phyloP scores from a whole-genome alignment of 2,329 filamentous ascomycete species.

The Mariannaea sp. region DNA sequence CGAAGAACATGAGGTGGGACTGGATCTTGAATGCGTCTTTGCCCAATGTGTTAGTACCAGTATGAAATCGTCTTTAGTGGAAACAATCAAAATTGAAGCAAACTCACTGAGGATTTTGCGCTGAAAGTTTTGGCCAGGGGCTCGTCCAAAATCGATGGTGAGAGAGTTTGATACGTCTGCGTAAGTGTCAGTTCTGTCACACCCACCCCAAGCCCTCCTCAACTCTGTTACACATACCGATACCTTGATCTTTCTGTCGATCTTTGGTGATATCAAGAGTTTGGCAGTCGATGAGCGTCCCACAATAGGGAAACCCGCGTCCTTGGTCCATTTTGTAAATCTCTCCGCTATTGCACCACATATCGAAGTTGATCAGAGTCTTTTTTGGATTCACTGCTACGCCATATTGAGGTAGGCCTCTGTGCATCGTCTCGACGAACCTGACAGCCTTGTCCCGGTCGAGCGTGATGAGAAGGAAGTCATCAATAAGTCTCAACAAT shows the following conservation, averaged over 20 bases:
- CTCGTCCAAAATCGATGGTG: slow-evolving; percentile 75
- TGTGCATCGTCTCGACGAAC: slow-evolving; percentile 82
- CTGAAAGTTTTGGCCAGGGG: slow-evolving; percentile 77
- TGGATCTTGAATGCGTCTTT: slow-evolving; percentile 78
- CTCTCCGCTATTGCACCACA: slow-evolving; percentile 56
- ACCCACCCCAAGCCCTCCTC: no score
- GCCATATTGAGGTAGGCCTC: slow-evolving; percentile 78
- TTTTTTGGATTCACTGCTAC: slow-evolving; percentile 78
- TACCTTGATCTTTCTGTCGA: slow-evolving; percentile 55
- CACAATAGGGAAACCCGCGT: slow-evolving; percentile 83
- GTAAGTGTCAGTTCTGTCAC: not conserved
- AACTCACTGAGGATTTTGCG: slow-evolving; percentile 73
- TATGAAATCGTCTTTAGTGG: not conserved
- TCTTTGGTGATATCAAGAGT: slow-evolving; percentile 79
- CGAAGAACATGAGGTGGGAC: slow-evolving; percentile 81
- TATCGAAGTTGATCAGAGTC: slow-evolving; percentile 82
- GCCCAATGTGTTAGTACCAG: not conserved
- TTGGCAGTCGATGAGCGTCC: slow-evolving; percentile 72
- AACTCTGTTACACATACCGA: slow-evolving; percentile 48
- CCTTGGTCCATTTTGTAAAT: slow-evolving; percentile 53
- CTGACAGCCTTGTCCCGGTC: slow-evolving; percentile 66
- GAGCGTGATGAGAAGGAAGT: slow-evolving; percentile 87
- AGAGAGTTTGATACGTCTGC: slow-evolving; percentile 67
- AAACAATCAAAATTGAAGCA: not conserved
- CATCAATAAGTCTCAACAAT: slow-evolving; percentile 84